Evolutionary conservation across 2,329 filamentous ascomycete genomes (phyloP).

Genomic region (Ceratocystis variospora): DNA sequence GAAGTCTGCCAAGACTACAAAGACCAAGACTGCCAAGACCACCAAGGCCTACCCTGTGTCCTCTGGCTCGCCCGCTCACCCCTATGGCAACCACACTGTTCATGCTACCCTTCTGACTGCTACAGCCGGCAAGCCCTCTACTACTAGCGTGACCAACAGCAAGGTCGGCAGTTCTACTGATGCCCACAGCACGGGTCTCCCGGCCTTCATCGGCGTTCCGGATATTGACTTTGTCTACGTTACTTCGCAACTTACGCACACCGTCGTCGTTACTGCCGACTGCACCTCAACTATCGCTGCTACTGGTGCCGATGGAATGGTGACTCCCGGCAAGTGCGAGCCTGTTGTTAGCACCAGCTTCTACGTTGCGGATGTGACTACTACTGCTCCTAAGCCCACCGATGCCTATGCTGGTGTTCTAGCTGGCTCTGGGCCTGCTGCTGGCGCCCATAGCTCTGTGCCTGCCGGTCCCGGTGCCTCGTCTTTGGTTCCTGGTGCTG

Average conservation of each 20-base stretch:
- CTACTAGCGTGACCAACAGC: not conserved
- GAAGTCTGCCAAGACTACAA: not conserved
- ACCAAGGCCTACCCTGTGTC: not conserved
- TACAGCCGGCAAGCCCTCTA: not conserved
- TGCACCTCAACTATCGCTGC: conserved; percentile 8
- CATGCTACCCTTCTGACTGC: not conserved
- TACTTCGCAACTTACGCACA: not conserved
- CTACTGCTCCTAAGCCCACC: not conserved
- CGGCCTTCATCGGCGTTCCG: not conserved
- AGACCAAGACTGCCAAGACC: not conserved
- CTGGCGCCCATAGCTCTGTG: not conserved
- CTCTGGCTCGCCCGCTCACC: not conserved
- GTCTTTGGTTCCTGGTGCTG: not conserved
- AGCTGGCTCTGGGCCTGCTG: not conserved
- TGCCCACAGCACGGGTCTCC: not conserved
- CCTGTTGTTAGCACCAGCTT: not conserved
- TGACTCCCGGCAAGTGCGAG: not conserved
- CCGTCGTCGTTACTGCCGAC: conserved; percentile 6
- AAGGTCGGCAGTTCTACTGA: not conserved
- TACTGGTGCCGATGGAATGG: not conserved
- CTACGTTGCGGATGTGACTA: not conserved
- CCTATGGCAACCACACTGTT: not conserved
- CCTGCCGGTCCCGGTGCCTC: not conserved
- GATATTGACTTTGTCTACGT: not conserved
- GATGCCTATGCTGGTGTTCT: not conserved